Evolutionary conservation across 345 rosid species (phyloP).

Genomic region (Populus simonii): DNA sequence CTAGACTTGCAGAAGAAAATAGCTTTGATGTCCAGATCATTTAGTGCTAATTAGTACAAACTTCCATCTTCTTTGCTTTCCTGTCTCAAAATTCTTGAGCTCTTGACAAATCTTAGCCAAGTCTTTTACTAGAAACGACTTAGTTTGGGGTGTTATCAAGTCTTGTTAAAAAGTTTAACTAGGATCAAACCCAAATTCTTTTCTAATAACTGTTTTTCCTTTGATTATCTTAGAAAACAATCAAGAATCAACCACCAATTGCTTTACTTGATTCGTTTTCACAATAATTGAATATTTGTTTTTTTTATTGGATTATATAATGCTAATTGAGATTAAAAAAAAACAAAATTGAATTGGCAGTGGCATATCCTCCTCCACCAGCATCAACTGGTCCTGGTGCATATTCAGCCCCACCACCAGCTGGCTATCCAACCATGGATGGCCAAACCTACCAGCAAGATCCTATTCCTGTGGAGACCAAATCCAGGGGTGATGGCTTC

Average conservation of each 20-base stretch:
- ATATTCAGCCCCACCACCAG: constrained; percentile 40
- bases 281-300: no score
- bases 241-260: no score
- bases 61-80: neutral
- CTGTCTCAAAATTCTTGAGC: neutral
- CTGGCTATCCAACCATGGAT: constrained; percentile 56
- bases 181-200: no score
- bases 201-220: no score
- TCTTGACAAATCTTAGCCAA: no score
- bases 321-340: neutral
- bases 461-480: constrained; percentile 40
- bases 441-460: constrained; percentile 13
- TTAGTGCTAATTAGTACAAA: neutral
- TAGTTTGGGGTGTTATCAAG: no score
- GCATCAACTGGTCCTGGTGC: neutral
- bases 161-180: no score
- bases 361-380: constrained; percentile 5
- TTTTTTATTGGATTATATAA: neutral
- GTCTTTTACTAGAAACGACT: no score
- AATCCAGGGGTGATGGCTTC: constrained; percentile 67
- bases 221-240: no score
- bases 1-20: neutral
- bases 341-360: neutral
- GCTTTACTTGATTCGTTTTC: no score
- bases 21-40: neutral